Base-by-base conservation (phyloP, 768 basidiomycete genomes). In the Suillus spraguei region DNA sequence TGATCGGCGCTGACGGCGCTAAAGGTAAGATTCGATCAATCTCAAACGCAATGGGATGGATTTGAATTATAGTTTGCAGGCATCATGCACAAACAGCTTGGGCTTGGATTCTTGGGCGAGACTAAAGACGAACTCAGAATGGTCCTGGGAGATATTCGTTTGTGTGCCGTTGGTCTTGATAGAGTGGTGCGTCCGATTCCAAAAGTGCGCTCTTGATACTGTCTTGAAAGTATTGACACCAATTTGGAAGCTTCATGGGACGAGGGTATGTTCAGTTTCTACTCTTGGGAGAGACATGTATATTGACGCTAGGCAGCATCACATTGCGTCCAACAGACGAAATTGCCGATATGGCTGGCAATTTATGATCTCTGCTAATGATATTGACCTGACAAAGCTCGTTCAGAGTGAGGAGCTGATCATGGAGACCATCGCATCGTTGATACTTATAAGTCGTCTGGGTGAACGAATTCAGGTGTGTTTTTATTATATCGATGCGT, bases 231-330 rank as follows among this genome's bases (percentile, higher is more conserved):
- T 33, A 60, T 41, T 63, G 59, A 49, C 63, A 82, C 64, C 80
- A 79, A 69, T 82, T 82, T 81, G 81, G 82, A 2, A 76, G n/a
- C 49, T 67, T 11, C 22, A 14, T 6, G 14, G 16, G 14, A 20
- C 16, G 9, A 36, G 33, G 7, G 38, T 46, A 60, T 42, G 36
- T 44, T 4, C 28, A 28, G 28, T 28, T 28, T 28, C 14, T 60
- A 41, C 5, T 22, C 11, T 49, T 7, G 59, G 36, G 36, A 54
- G 33, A 54, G 20, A 20, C 6, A 17, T 49, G 9, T 42, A 42
- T 42, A 61, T 47, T 56, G 16, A 61, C 13, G 13, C 52, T 4
- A 41, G 55, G 22, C 36, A 66, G 65, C 5, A 22, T 68, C 14
- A 14, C 49, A 22, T 50, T 68, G 42, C 65, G 69, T 24, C 66